These are phyloP conservation scores for Exophiala sp. DNA, from an alignment of 2,329 filamentous ascomycete species.

Conservation along the genomic window DNA sequence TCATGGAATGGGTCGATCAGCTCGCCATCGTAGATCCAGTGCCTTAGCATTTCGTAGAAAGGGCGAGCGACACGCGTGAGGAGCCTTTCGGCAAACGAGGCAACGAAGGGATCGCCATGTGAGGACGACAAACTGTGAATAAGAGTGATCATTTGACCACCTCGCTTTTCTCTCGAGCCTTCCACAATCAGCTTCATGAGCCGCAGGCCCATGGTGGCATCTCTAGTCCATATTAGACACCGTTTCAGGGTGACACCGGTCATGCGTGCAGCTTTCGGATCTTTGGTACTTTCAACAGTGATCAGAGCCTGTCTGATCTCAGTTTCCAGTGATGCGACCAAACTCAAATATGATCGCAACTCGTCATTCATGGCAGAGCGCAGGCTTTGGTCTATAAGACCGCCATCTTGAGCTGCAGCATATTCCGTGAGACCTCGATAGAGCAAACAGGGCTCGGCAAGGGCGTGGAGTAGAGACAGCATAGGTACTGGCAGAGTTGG, in stretches of 20 bases:
- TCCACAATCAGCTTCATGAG: constrained; percentile 93
- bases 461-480: constrained; percentile 75
- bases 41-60: constrained; percentile 91
- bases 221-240: constrained; percentile 94
- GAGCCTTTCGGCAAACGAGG: constrained; percentile 83
- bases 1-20: constrained; percentile 92
- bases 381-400: constrained; percentile 86
- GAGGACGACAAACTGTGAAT: constrained; percentile 91
- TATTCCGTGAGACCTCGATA: constrained; percentile 77
- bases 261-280: constrained; percentile 67
- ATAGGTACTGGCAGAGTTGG: constrained; percentile 73
- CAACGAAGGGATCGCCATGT: constrained; percentile 91
- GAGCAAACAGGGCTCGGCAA: constrained; percentile 89
- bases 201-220: constrained; percentile 90
- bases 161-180: constrained; percentile 72
- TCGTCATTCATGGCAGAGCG: constrained; percentile 79
- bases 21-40: constrained; percentile 98
- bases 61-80: constrained; percentile 81
- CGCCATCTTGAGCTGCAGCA: constrained; percentile 71
- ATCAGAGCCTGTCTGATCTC: constrained; percentile 80
- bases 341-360: constrained; percentile 77
- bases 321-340: constrained; percentile 86
- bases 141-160: constrained; percentile 85
- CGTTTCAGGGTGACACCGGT: constrained; percentile 89
- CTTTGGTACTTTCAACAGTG: constrained; percentile 59